phyloP scores from a whole-genome alignment of 345 rosid species.

The Aurinia saxatilis region DNA sequence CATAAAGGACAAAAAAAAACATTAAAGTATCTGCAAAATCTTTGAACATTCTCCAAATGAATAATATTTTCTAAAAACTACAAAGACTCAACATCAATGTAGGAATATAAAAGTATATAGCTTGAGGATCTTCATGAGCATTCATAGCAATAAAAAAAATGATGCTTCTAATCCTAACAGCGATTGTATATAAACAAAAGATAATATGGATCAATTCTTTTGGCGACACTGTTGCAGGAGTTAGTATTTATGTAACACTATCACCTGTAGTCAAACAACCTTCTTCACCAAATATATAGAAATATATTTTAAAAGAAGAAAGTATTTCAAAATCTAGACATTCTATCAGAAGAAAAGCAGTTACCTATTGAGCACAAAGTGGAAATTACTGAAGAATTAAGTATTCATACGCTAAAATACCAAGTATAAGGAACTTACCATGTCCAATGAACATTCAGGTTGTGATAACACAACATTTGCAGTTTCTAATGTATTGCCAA shows the following conservation, averaged over 20 bases:
- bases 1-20: background rate
- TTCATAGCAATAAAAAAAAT: background rate
- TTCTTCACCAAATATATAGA: background rate
- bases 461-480: constrained; percentile 69
- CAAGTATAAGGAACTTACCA: constrained; percentile 42
- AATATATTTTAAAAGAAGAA: background rate
- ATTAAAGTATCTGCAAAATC: background rate
- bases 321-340: background rate
- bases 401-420: background rate
- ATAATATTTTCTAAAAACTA: background rate
- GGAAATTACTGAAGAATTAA: background rate
- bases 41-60: background rate
- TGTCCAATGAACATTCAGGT: constrained; percentile 73
- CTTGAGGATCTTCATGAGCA: background rate
- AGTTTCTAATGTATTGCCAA: constrained; percentile 81
- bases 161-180: background rate
- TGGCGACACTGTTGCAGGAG: background rate
- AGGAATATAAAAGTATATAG: background rate
- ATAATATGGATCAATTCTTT: background rate
- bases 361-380: background rate
- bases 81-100: background rate
- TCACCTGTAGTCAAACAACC: background rate
- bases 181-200: background rate
- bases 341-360: background rate
- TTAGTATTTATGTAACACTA: background rate